A percentile compares a stretch with the other conserved stretches of the same genome.
These are phyloP conservation scores for Lentinula sp. DNA, from an alignment of 768 basidiomycete species.

Conservation along the genomic window DNA sequence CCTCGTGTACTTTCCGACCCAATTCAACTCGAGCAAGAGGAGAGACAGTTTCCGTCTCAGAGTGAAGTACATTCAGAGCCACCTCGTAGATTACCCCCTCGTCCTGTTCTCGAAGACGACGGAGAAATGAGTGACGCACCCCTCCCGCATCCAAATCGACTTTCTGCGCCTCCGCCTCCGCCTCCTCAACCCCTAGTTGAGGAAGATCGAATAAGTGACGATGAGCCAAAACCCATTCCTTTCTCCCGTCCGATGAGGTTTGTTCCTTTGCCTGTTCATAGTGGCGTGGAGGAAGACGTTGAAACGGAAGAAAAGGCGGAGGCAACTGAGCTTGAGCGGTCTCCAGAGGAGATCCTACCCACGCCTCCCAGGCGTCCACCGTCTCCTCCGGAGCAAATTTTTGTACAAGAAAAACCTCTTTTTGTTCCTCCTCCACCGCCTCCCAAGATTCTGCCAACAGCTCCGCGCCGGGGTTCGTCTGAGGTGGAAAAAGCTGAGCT, in stretches of 20 bases:
- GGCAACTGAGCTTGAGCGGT: neutral
- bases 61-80: neutral
- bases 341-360: constrained; percentile 5
- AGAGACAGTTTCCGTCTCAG: neutral
- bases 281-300: neutral
- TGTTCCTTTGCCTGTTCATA: constrained; percentile 1
- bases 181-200: neutral
- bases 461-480: neutral
- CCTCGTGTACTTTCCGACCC: constrained; percentile 9
- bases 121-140: constrained; percentile 4
- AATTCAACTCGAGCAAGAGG: constrained; percentile 1
- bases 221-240: neutral
- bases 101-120: constrained; percentile 1
- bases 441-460: constrained; percentile 14
- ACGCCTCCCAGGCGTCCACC: constrained; percentile 2
- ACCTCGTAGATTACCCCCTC: constrained; percentile 2
- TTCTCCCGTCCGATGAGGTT: neutral
- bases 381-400: neutral
- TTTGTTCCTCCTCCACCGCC: constrained; percentile 15
- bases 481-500: neutral
- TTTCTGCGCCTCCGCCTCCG: neutral
- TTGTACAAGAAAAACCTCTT: constrained; percentile 7
- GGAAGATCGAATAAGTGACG: neutral
- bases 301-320: constrained; percentile 2
- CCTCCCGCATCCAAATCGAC: constrained; percentile 1